These are phyloP conservation scores for Triticum dicoccoides DNA, from an alignment of 176 grass and related monocot genomes.

Conservation along the genomic window DNA sequence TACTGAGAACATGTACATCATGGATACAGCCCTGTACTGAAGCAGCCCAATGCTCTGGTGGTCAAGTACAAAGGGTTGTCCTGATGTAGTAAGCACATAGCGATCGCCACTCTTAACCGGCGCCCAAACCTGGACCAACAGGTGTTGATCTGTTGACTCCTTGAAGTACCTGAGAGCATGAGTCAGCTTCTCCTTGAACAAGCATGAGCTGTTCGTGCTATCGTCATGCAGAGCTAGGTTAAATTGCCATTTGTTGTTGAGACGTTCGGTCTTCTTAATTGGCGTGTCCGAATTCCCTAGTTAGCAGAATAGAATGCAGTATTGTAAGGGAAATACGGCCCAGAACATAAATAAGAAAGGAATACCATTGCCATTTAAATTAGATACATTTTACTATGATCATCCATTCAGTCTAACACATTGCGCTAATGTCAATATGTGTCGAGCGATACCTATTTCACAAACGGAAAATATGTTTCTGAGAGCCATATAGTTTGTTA, in stretches of 20 bases:
- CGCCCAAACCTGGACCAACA: conserved; percentile 95
- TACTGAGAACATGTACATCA: conserved; percentile 89
- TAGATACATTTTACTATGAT: background rate
- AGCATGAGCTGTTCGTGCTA: conserved; percentile 42
- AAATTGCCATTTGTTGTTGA: conserved; percentile 48
- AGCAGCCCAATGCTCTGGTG: conserved; percentile 66
- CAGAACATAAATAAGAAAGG: conserved; percentile 12
- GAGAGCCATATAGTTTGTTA: background rate
- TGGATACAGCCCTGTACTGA: conserved; percentile 86
- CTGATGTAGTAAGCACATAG: conserved; percentile 90
- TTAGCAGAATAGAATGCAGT: conserved; percentile 9
- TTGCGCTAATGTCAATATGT: background rate
- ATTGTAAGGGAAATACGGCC: background rate
- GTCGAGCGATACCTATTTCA: conserved; percentile 17
- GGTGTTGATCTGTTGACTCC: conserved; percentile 84
- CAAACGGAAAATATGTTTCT: background rate
- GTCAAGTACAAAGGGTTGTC: conserved; percentile 89
- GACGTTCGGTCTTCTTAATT: conserved; percentile 43
- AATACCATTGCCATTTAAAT: background rate
- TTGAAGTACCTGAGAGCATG: conserved; percentile 90
- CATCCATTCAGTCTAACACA: background rate
- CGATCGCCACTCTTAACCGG: conserved; percentile 77
- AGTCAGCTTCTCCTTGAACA: conserved; percentile 80
- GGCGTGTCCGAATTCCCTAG: conserved; percentile 49
- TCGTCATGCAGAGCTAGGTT: conserved; percentile 47